Percentiles rank a stretch among this genome's conserved stretches.
These are phyloP conservation scores for Teunomyces cretensis DNA, from an alignment of 805 yeast species.

Conservation along the genomic window DNA sequence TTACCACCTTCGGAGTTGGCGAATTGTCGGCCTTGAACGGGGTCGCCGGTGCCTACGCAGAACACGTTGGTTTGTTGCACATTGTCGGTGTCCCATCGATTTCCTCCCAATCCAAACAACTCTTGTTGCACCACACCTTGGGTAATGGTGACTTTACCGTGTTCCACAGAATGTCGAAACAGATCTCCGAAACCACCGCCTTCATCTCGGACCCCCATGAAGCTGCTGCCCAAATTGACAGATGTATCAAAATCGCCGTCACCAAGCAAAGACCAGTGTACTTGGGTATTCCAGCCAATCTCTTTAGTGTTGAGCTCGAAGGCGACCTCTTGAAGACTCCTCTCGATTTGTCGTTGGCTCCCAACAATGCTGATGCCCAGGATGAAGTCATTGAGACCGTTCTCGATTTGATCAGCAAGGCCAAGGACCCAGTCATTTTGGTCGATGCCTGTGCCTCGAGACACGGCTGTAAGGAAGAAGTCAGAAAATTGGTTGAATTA, in stretches of 20 bases:
- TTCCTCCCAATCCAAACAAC: constrained; percentile 67
- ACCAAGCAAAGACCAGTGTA: constrained; percentile 78
- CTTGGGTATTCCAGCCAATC: constrained; percentile 79
- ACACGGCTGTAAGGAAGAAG: constrained; percentile 67
- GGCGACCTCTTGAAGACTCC: constrained; percentile 59
- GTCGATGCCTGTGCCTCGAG: constrained; percentile 88
- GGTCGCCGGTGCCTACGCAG: constrained; percentile 86
- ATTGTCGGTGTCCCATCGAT: constrained; percentile 85
- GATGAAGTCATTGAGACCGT: constrained; percentile 40
- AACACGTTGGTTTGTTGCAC: constrained; percentile 82
- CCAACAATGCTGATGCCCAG: constrained; percentile 40
- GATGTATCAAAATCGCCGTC: constrained; percentile 70
- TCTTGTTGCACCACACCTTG: constrained; percentile 77
- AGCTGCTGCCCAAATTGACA: constrained; percentile 73
- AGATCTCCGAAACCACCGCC: constrained; percentile 66
- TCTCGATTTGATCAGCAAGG: constrained; percentile 50
- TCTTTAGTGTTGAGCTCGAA: constrained; percentile 65
- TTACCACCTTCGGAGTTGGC: constrained; percentile 91
- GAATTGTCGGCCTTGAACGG: constrained; percentile 83
- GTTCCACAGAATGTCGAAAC: constrained; percentile 74
- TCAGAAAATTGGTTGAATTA: constrained; percentile 56
- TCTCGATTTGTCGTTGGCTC: constrained; percentile 56
- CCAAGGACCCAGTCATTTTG: constrained; percentile 70
- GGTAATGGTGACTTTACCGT: constrained; percentile 83
- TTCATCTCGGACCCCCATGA: constrained; percentile 60